Evolutionary conservation across 2,329 filamentous ascomycete species (phyloP).

Genomic region (Periconia digitata): DNA sequence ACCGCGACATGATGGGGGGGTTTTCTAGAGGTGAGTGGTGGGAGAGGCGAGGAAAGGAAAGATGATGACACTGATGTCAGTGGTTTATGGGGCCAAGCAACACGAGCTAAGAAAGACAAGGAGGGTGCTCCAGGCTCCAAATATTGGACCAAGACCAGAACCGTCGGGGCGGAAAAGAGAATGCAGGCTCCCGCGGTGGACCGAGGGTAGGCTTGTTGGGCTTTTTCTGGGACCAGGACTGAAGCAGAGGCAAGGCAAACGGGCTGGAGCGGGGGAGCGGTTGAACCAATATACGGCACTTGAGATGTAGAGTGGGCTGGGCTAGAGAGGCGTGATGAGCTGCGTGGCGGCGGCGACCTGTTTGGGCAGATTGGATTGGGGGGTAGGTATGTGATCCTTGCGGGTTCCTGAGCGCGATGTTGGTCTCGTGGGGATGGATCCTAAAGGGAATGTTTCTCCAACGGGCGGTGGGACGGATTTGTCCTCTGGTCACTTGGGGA

Average conservation of each 20-base stretch:
- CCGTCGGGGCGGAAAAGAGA: slow-evolving; percentile 26
- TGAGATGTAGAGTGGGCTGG: slow-evolving; percentile 28
- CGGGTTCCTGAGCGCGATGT: not conserved
- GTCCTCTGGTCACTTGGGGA: no score
- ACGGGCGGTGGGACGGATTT: no score
- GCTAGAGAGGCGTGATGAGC: slow-evolving; percentile 24
- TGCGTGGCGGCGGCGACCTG: slow-evolving; percentile 33
- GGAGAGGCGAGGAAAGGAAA: slow-evolving; percentile 22
- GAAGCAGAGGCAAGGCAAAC: slow-evolving; percentile 24
- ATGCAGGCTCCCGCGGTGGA: slow-evolving; percentile 25
- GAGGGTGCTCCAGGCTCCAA: slow-evolving; percentile 34
- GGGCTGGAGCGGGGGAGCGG: slow-evolving; percentile 31
- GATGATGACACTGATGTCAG: slow-evolving; percentile 43
- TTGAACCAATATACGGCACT: slow-evolving; percentile 44
- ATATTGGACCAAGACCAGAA: slow-evolving; percentile 21
- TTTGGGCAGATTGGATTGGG: slow-evolving; percentile 17
- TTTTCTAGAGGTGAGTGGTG: slow-evolving; percentile 12
- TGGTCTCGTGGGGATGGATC: not conserved
- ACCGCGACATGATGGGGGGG: slow-evolving; percentile 23
- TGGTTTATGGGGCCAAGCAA: slow-evolving; percentile 37
- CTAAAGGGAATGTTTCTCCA: not conserved
- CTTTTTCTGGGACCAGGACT: slow-evolving; percentile 30
- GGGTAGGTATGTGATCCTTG: slow-evolving; percentile 7
- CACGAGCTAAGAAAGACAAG: slow-evolving; percentile 31
- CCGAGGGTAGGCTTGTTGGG: slow-evolving; percentile 24